These are phyloP conservation scores for Tolypocladium capitatum DNA, from an alignment of 2,329 filamentous ascomycete species.

Conservation along the genomic window DNA sequence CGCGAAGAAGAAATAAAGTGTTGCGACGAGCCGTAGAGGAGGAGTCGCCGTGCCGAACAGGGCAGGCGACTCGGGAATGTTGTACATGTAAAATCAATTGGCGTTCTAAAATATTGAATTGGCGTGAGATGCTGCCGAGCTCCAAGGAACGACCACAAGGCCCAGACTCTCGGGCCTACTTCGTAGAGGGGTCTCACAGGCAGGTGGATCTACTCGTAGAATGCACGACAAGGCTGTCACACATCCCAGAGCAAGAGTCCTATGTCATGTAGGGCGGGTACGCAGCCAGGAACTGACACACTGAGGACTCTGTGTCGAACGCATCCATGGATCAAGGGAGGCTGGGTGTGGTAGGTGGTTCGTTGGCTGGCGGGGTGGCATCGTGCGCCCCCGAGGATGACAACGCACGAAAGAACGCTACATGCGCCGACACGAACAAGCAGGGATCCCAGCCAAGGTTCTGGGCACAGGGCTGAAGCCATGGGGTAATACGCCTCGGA, in stretches of 20 bases:
- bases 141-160: neutral
- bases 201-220: neutral
- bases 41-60: neutral
- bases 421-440: neutral
- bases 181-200: too few species aligned
- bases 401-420: too few species aligned
- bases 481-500: neutral
- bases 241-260: too few species aligned
- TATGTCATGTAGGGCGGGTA: too few species aligned
- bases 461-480: neutral
- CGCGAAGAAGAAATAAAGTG: conserved; percentile 25
- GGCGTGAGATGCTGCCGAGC: neutral
- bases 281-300: too few species aligned
- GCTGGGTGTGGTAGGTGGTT: too few species aligned
- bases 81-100: conserved; percentile 7
- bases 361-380: neutral
- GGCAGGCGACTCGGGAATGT: neutral
- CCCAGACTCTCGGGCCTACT: neutral
- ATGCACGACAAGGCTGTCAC: neutral
- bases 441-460: neutral
- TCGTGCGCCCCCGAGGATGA: neutral
- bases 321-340: too few species aligned
- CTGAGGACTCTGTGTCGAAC: too few species aligned
- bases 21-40: neutral
- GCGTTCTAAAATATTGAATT: conserved; percentile 5